Conservation (phyloP, 164 flowering plant species). For the Nymphaea colorata region DNA sequence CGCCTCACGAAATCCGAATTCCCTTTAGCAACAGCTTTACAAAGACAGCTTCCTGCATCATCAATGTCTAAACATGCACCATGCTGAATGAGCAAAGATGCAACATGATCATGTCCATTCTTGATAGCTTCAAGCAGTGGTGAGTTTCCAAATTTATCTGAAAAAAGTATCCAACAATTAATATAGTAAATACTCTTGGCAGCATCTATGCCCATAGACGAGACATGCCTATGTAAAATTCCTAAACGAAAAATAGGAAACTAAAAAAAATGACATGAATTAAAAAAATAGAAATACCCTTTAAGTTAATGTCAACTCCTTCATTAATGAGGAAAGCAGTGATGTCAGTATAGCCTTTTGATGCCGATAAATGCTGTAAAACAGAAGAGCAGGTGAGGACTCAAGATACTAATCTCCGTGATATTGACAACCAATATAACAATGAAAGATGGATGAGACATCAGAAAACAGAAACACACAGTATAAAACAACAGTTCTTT, state of each 20-base stretch:
- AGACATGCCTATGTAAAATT: too few species aligned
- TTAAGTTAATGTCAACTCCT: constrained; percentile 27
- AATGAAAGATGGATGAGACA: background rate
- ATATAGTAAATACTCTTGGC: too few species aligned
- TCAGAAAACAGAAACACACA: background rate
- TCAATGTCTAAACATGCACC: constrained; percentile 60
- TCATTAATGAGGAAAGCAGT: constrained; percentile 32
- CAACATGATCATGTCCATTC: constrained; percentile 66
- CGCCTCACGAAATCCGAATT: constrained; percentile 63
- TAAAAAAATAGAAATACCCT: constrained; percentile 25
- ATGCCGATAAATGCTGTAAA: constrained; percentile 70
- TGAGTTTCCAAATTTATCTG: constrained; percentile 83
- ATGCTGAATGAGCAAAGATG: constrained; percentile 47
- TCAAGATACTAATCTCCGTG: background rate
- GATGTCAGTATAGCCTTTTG: constrained; percentile 56
- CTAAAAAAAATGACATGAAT: background rate
- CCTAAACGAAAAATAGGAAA: background rate
- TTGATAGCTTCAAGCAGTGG: constrained; percentile 83
- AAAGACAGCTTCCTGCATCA: constrained; percentile 57
- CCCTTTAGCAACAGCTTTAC: constrained; percentile 51
- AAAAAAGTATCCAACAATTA: background rate
- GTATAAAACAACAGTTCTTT: too few species aligned
- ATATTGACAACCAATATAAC: background rate
- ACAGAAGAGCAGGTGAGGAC: background rate
- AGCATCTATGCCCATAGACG: too few species aligned